Base-by-base conservation (phyloP, 192 early-diverging fungal genomes). In the Dimargaris cristalligena region DNA sequence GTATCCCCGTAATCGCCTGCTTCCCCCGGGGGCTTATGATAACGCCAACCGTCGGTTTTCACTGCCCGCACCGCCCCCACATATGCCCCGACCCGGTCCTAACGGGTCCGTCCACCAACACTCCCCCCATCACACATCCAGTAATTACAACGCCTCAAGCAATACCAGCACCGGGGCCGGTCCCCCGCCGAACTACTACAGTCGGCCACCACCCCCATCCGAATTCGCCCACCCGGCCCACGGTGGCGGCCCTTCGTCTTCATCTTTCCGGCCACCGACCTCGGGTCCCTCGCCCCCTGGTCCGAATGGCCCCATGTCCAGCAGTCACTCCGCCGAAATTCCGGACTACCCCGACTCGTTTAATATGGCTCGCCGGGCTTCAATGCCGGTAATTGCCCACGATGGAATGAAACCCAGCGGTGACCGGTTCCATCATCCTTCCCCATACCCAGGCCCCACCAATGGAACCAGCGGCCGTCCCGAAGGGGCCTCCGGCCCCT, bases 351-450 rank as follows among this genome's bases (percentile, higher is more conserved):
- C 50, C 22, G 50, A 52, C 50, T 29, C 26, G 6, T 52, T 52
- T 25, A 52, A 52, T 26, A 52, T 52, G 50, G 50, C 50, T 16
- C 50, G 50, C 28, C 50, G 50, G 23, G 50, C 50, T 1, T 52
- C 50, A 14, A 52, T 52, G 50, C 50, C 50, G 13, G 50, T 52
- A 11, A 52, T 52, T 8, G 50, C 50, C 23, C 50, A 23, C 50
- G 50, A 52, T 14, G 50, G 50, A 14, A 14, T 23, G 30, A 52
- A 30, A 26, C 2, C 20, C 30, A 26, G 20, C 23, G 50, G 50
- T 52, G 50, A 52, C 50, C 50, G 50, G 14, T 52, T 52, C 23
- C 50, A 52, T 52, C 50, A 23, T 2, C 50, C 20, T 11, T 11
- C 50, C 20, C 30, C 38, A 16, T 41, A 41, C 16, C 38, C 50